phyloP scores from a whole-genome alignment of 2,329 filamentous ascomycete species.

The Alternaria ventricosa region DNA sequence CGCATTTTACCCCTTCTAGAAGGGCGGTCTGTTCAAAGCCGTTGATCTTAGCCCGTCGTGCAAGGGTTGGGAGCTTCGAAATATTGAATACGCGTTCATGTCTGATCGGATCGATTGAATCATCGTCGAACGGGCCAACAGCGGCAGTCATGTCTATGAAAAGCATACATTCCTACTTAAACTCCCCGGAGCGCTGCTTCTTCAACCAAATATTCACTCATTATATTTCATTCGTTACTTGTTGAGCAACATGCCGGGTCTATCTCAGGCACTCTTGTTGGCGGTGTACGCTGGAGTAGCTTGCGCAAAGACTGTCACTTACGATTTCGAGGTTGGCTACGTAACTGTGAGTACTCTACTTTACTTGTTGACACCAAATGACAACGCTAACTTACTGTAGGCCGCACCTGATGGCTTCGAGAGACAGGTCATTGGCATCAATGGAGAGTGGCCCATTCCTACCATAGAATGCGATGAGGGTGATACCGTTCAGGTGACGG shows the following conservation, averaged over 20 bases:
- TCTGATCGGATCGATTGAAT: not conserved
- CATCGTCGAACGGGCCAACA: not conserved
- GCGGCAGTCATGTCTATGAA: not conserved
- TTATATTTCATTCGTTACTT: not conserved
- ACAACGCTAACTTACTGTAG: not conserved
- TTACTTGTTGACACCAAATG: not conserved
- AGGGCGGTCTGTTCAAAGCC: not conserved
- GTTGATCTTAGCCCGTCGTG: not conserved
- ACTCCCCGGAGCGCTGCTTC: not conserved
- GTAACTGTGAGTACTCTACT: slow-evolving; percentile 37
- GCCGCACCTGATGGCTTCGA: slow-evolving; percentile 68
- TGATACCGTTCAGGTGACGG: slow-evolving; percentile 41
- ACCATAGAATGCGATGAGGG: slow-evolving; percentile 67
- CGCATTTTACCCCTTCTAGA: not conserved
- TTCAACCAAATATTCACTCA: not conserved
- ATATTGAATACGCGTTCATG: not conserved
- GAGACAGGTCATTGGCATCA: slow-evolving; percentile 77
- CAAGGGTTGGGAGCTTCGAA: slow-evolving; percentile 1
- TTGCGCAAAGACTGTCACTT: slow-evolving; percentile 49
- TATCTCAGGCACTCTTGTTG: slow-evolving; percentile 1
- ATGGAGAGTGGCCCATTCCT: slow-evolving; percentile 63
- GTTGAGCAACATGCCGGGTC: slow-evolving; percentile 12
- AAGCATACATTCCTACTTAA: slow-evolving; percentile 4
- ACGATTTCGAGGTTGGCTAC: slow-evolving; percentile 62
- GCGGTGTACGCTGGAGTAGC: slow-evolving; percentile 16